Conservation (phyloP, 805 yeast genomes). For the Saccharomycopsis amapae region DNA sequence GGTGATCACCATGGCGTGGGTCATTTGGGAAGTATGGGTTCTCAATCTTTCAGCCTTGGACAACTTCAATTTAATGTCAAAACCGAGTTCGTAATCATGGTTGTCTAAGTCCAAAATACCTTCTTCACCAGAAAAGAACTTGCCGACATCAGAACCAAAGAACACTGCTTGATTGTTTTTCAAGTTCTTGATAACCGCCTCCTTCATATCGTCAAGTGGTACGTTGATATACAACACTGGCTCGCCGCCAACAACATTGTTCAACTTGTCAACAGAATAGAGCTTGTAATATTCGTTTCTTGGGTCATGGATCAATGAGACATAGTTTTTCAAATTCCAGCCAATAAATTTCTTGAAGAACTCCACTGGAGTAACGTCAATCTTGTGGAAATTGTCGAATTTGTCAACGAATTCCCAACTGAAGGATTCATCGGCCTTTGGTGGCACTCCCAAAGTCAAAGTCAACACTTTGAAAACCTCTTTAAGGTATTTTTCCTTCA, state of each 20-base stretch:
- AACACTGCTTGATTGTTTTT: constrained; percentile 72
- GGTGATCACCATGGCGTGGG: constrained; percentile 84
- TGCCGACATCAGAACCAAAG: constrained; percentile 87
- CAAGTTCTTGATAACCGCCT: constrained; percentile 59
- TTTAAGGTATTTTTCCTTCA: constrained; percentile 44
- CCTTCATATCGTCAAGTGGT: constrained; percentile 49
- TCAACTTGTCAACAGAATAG: constrained; percentile 65
- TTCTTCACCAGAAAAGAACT: constrained; percentile 50
- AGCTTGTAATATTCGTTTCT: constrained; percentile 60
- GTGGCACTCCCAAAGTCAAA: constrained; percentile 72
- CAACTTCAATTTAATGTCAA: constrained; percentile 47
- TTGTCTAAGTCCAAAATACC: constrained; percentile 71
- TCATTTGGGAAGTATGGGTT: constrained; percentile 71
- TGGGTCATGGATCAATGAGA: constrained; percentile 77
- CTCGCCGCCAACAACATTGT: constrained; percentile 66
- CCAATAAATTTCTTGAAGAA: constrained; percentile 52
- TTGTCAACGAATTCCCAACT: constrained; percentile 73
- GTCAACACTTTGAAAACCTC: constrained; percentile 60
- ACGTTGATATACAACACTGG: constrained; percentile 66
- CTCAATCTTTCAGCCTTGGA: constrained; percentile 62
- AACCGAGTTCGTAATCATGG: constrained; percentile 53
- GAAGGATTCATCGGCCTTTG: constrained; percentile 59
- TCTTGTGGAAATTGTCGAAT: constrained; percentile 44
- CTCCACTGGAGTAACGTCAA: constrained; percentile 55
- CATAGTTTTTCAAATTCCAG: constrained; percentile 40